Base-by-base conservation (phyloP, 1,139 yeast species). In the Blastobotrys proliferans region DNA sequence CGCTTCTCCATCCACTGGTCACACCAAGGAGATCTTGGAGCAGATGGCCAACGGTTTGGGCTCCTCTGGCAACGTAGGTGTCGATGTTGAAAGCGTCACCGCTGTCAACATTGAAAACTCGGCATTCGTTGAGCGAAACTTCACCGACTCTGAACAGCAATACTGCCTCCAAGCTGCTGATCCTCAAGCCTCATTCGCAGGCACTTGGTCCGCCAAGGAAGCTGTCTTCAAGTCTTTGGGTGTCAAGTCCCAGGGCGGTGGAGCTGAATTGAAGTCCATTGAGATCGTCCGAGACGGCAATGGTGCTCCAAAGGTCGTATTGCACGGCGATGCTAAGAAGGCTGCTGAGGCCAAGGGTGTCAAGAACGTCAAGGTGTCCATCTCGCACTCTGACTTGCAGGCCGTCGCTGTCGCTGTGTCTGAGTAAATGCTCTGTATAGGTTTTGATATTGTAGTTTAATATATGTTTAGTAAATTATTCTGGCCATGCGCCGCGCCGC, bases 151-250 rank as follows among this genome's bases (percentile, higher is more conserved):
- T 18, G 99, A 92, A 72, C 81, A 82, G 55, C 72, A 69, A 38
- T 92, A 92, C 74, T 90, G 97, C 66, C 36, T 41, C 37, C 61
- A 71, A 40, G 79, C 96, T 33, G 71, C 95, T 32, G 74, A 74
- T 54, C 85, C 94, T 44, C 86, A 80, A 63, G 88, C 97, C 17
- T 87, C 97, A 6, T 92, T 76, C 68, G 90, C 98, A 28, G 99
- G 99, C 43, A 84, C 95, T 40, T 92, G 99, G 99, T 86, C 96
- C 35, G 98, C 98, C 43, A 92, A 92, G 71, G 99, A 92, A 70
- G 98, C 99, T 30, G 97, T 88, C 33, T 92, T 92, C 80, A 92
- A 92, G 73, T 86, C 96, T 17, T 74, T 92, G 59, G 92, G 94
- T 50, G 94, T 87, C 51, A 76, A 79, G 60, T 82, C 95, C 35